Base-by-base conservation (phyloP, 768 basidiomycete species). In the Boletus subcaerulescens region DNA sequence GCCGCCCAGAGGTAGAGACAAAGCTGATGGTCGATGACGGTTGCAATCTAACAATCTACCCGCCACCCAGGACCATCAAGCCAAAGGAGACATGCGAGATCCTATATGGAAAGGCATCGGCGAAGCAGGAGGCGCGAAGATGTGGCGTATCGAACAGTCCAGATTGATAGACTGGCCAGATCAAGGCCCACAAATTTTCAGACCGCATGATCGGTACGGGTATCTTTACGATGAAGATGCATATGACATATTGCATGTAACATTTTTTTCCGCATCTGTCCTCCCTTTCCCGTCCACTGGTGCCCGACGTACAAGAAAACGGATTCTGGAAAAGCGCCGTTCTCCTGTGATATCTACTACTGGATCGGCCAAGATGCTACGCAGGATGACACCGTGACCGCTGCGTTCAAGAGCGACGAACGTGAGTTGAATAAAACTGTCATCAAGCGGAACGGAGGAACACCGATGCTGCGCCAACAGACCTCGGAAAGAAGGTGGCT, bases 391-490 rank as follows among this genome's bases (percentile, higher is more conserved):
- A 81, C 69, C 14, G 82, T 79, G 3, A 83, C 82, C 6, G 84
- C 82, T 11, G 83, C 82, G 4, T 85, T 84, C 65, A 86, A 84
- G 74, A 82, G 83, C 7, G 85, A 86, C 56, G 84, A 86, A 59
- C 76, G 55, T 42, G 33, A 36, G 39, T 45, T 53, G 7, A 11
- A 32, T 36, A 17, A n/a, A 22, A 4, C 12, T 22, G 12, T 24
- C 22, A 24, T 35, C 40, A 12, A 44, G n/a, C 26, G n/a, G 24
- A 7, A 55, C 17, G n/a, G 24, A 20, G 18, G 24, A 20, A 18
- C 18, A 14, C 41, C 24, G 22, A 24, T 48, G 26, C 12, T 31
- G 8, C n/a, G 12, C 29, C 31, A 13, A 32, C 15, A 51, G 52
- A 35, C 41, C 75, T 85, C 8, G 73, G 79, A 44, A 83, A 81